Percentiles rank a stretch among this genome's conserved stretches.
These are phyloP conservation scores for Punctularia strigosozonata DNA, from an alignment of 768 basidiomycete genomes.

Conservation along the genomic window DNA sequence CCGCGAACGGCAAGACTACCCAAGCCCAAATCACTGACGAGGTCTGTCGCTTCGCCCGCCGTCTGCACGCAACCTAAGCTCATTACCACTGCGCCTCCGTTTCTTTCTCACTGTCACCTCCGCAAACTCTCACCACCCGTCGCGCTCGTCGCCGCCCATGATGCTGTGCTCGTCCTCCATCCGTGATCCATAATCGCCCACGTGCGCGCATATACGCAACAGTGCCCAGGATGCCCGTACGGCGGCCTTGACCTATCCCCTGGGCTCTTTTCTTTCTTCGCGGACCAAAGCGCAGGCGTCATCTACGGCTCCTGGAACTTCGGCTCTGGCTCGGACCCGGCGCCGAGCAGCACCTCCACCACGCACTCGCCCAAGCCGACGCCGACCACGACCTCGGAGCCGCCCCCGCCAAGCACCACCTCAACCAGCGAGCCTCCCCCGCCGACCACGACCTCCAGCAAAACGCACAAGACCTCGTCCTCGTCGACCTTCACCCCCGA, in stretches of 20 bases:
- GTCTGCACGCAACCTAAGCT: too few species aligned
- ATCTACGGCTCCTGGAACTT: constrained; percentile 30
- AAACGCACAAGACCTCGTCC: too few species aligned
- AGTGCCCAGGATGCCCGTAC: constrained; percentile 28
- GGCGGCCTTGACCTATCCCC: constrained; percentile 35
- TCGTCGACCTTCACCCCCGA: constrained; percentile 5
- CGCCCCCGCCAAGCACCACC: too few species aligned
- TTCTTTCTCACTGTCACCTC: too few species aligned
- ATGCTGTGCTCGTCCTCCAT: too few species aligned
- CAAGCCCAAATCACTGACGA: constrained; percentile 49
- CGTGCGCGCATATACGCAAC: constrained; percentile 3
- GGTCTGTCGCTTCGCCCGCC: constrained; percentile 21
- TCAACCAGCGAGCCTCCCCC: too few species aligned
- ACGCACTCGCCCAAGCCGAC: too few species aligned
- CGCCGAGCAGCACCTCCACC: constrained; percentile 10
- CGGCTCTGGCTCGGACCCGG: background rate
- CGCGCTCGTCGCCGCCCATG: too few species aligned
- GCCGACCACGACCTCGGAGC: too few species aligned
- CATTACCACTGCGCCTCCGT: too few species aligned
- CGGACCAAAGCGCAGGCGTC: constrained; percentile 19
- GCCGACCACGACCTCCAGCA: too few species aligned
- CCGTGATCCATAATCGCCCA: constrained; percentile 4
- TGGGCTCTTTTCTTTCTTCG: constrained; percentile 34
- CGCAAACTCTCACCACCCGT: too few species aligned
- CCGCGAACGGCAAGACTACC: constrained; percentile 46